These are phyloP conservation scores for Royoungia palumana DNA, from an alignment of 768 basidiomycete species.

Conservation along the genomic window DNA sequence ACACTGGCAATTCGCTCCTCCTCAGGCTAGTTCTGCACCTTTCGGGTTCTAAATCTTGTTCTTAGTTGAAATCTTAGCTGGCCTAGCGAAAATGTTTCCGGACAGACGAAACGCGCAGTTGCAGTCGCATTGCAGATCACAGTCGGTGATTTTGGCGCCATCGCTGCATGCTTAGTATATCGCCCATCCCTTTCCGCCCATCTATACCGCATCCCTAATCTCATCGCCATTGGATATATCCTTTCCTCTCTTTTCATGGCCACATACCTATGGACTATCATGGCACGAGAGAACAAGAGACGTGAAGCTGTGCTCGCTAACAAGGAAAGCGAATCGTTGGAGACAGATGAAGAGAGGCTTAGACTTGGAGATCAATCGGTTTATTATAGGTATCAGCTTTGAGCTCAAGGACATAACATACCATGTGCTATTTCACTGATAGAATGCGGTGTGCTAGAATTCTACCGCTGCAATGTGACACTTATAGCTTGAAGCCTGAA, in stretches of 20 bases:
- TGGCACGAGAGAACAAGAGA: slow-evolving; percentile 49
- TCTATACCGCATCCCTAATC: slow-evolving; percentile 52
- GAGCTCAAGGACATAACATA: background rate
- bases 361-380: slow-evolving; percentile 30
- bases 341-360: slow-evolving; percentile 22
- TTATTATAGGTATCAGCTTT: slow-evolving; percentile 29
- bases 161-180: slow-evolving; percentile 55
- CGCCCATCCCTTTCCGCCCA: slow-evolving; percentile 45
- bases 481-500: too few species aligned
- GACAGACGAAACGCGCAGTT: slow-evolving; percentile 62
- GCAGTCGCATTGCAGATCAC: slow-evolving; percentile 64
- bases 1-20: slow-evolving; percentile 54
- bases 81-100: slow-evolving; percentile 67
- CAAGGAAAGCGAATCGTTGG: slow-evolving; percentile 6
- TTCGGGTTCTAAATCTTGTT: background rate
- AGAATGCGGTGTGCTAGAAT: too few species aligned
- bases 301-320: slow-evolving; percentile 31
- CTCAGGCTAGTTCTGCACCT: slow-evolving; percentile 39
- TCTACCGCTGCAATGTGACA: too few species aligned
- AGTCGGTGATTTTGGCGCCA: slow-evolving; percentile 58
- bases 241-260: slow-evolving; percentile 43
- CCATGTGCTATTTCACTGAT: too few species aligned
- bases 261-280: slow-evolving; percentile 44
- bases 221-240: slow-evolving; percentile 59
- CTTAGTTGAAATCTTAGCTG: slow-evolving; percentile 32